phyloP scores from a whole-genome alignment of 306 rosid species.

The Lablab purpureus region DNA sequence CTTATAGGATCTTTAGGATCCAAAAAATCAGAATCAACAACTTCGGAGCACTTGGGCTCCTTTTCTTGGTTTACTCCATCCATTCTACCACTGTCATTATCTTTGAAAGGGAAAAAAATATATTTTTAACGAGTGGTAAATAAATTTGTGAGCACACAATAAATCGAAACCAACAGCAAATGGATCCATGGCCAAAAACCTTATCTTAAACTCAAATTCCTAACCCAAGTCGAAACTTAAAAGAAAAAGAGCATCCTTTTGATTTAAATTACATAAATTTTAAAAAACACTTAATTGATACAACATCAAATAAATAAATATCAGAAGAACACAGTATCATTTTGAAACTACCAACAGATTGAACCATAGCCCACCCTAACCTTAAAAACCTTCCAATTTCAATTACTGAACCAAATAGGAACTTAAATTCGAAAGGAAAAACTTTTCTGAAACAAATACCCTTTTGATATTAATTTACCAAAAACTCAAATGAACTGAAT shows the following conservation, averaged over 20 bases:
- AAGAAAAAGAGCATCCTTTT: not conserved
- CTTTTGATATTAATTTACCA: not conserved
- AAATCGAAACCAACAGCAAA: constrained; percentile 30
- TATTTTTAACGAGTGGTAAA: not conserved
- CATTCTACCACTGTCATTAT: constrained; percentile 40
- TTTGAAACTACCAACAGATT: constrained; percentile 24
- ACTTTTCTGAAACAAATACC: not conserved
- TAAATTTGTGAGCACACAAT: constrained; percentile 2
- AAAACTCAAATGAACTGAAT: not conserved
- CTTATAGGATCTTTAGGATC: constrained; percentile 28
- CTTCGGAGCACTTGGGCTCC: constrained; percentile 30
- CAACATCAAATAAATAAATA: constrained; percentile 1
- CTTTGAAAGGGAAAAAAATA: constrained; percentile 45
- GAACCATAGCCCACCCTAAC: not conserved
- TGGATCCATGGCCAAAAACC: not conserved
- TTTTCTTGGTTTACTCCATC: constrained; percentile 46
- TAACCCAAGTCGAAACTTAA: not conserved
- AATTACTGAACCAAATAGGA: not conserved
- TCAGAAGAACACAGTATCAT: not conserved
- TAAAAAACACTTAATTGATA: not conserved
- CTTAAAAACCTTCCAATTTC: not conserved
- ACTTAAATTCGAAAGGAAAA: not conserved
- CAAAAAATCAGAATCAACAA: constrained; percentile 24
- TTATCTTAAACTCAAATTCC: constrained; percentile 2
- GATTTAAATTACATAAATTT: constrained; percentile 22